These are phyloP conservation scores for Cytospora chrysosperma DNA, from an alignment of 2,329 filamentous ascomycete species.

Conservation along the genomic window DNA sequence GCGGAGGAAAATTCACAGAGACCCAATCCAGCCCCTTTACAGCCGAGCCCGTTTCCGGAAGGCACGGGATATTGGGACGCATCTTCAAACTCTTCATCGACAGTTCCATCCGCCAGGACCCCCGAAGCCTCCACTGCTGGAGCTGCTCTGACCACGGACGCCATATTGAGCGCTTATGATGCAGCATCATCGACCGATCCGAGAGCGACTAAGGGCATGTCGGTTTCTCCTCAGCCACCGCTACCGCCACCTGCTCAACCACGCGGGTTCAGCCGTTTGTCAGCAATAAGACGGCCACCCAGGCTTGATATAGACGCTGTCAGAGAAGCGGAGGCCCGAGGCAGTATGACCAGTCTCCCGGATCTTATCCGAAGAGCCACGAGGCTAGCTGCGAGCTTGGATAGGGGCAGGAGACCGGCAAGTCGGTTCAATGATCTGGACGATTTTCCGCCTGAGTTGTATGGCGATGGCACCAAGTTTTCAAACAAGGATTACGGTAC, in stretches of 20 bases:
- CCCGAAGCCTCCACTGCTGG: conserved; percentile 26
- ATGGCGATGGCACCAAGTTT: conserved; percentile 31
- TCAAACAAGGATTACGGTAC: conserved; percentile 42
- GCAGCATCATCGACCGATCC: conserved; percentile 48
- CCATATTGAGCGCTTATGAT: conserved; percentile 51
- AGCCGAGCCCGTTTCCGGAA: conserved; percentile 39
- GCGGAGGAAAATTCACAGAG: conserved; percentile 31
- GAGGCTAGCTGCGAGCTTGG: conserved; percentile 80
- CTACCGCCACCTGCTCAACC: conserved; percentile 27
- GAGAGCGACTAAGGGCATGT: conserved; percentile 30
- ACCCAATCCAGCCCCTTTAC: conserved; percentile 39
- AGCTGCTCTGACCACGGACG: conserved; percentile 41
- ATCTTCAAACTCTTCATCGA: conserved; percentile 47
- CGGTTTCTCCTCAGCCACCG: conserved; percentile 29
- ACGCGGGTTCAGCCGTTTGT: conserved; percentile 46
- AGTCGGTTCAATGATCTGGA: conserved; percentile 57
- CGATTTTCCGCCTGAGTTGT: conserved; percentile 49
- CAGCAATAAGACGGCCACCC: conserved; percentile 64
- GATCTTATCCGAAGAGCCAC: conserved; percentile 90
- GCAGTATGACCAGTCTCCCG: conserved; percentile 86
- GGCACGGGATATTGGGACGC: conserved; percentile 48
- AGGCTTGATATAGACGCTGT: conserved; percentile 81
- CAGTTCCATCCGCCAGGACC: conserved; percentile 36
- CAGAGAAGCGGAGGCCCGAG: conserved; percentile 75
- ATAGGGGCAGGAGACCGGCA: conserved; percentile 68